phyloP scores from a whole-genome alignment of 2,329 filamentous ascomycete species.

The Hirsutella minnesotensis region DNA sequence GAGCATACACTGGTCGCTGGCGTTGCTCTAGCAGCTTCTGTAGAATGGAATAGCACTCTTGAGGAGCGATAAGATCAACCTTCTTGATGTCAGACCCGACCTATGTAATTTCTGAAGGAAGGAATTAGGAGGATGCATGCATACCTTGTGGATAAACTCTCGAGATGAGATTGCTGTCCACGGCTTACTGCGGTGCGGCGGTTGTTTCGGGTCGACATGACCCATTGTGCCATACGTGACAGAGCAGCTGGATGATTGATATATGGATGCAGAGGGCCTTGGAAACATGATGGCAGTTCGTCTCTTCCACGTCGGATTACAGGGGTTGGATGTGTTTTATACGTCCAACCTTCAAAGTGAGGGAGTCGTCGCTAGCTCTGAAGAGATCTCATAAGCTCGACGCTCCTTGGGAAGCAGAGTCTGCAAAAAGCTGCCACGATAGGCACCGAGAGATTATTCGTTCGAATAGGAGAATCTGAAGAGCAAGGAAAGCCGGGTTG shows the following conservation, averaged over 20 bases:
- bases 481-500: no score
- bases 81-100: constrained; percentile 14
- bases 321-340: no score
- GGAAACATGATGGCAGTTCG: constrained; percentile 27
- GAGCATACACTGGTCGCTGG: constrained; percentile 41
- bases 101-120: background rate
- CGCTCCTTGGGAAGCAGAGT: no score
- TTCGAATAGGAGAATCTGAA: no score
- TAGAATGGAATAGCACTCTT: constrained; percentile 44
- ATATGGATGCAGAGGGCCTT: constrained; percentile 30
- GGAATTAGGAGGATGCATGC: no score
- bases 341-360: no score
- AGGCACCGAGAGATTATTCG: no score
- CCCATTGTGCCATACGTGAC: constrained; percentile 57
- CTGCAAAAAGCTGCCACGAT: no score
- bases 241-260: constrained; percentile 56
- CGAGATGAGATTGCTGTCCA: constrained; percentile 58
- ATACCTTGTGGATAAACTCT: constrained; percentile 58
- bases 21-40: constrained; percentile 32
- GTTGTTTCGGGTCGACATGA: constrained; percentile 59
- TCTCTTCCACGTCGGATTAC: background rate
- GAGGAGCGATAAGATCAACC: constrained; percentile 63
- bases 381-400: no score
- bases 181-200: constrained; percentile 61
- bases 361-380: no score